Conservation (phyloP, 2,329 filamentous ascomycete genomes). For the Aspergillus ochraceus region DNA sequence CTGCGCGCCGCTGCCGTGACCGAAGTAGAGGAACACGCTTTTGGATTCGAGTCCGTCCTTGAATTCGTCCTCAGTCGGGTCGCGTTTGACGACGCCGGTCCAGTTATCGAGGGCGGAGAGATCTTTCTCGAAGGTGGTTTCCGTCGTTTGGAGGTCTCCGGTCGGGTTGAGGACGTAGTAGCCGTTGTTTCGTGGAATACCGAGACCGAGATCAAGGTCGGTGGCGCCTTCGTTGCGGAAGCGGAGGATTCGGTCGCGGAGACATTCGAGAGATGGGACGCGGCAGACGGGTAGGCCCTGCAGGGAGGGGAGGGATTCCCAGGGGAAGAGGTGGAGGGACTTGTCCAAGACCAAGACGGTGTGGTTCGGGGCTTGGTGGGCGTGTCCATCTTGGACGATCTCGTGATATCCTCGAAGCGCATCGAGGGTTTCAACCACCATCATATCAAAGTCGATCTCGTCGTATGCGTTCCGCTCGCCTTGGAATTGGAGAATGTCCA, state of each 20-base stretch:
- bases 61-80: conserved; percentile 77
- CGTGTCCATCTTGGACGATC: conserved; percentile 37
- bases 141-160: conserved; percentile 77
- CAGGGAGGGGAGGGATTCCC: conserved; percentile 92
- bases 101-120: conserved; percentile 61
- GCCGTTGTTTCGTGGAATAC: conserved; percentile 49
- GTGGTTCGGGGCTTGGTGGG: conserved; percentile 51
- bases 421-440: conserved; percentile 85
- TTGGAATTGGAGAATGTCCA: conserved; percentile 95
- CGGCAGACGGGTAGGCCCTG: conserved; percentile 77
- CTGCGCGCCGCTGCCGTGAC: conserved; percentile 91
- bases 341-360: conserved; percentile 92
- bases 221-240: conserved; percentile 26
- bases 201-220: conserved; percentile 42
- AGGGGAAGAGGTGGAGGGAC: conserved; percentile 84
- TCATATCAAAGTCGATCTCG: conserved; percentile 91
- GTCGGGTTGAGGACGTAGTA: conserved; percentile 86
- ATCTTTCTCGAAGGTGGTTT: conserved; percentile 68
- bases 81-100: conserved; percentile 66
- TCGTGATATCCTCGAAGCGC: conserved; percentile 77
- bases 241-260: conserved; percentile 73
- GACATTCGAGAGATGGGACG: conserved; percentile 79
- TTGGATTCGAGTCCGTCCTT: conserved; percentile 63
- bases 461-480: conserved; percentile 96
- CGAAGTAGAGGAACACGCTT: conserved; percentile 87